Evolutionary conservation across 495 filamentous ascomycete genomes (phyloP), one percentile per base, ranked within the genome.

Genomic region (Acidiella bohemica): DNA sequence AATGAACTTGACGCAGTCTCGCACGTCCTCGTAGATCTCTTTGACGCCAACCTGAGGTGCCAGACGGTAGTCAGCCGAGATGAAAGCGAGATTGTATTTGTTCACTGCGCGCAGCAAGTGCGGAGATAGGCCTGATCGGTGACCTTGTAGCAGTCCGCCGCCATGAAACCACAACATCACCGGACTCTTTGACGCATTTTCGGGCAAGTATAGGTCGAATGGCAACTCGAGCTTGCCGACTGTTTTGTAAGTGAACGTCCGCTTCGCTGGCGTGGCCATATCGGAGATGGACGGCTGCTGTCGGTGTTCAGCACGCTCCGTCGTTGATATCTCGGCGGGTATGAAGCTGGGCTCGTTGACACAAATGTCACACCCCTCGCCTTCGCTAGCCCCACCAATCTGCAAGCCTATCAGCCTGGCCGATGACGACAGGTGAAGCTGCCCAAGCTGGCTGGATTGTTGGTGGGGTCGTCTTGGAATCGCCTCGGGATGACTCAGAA

Each of bases 141-240:
- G n/a, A 29, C 46, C 46, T 44, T 49, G 46, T 2, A 49, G 46
- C 8, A 49, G 41, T 6, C 57, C 56, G 22, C 54, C 56, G n/a
- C 54, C 56, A 39, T 59, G 56, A 13, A 59, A 54, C 47, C 51
- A 59, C n/a, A 58, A 38, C 9, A 57, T 41, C 16, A 56, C 42
- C 1, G 54, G 54, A 12, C 55, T 45, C 10, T 46, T 41, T 12
- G 29, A 21, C 19, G 29, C 30, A 18, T 40, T 12, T 1, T 35
- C 21, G 4, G 46, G 40, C 1, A 49, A 41, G 29, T 49, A 49
- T 6, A 49, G 6, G 18, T 49, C 46, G 17, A 49, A 36, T 2
- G 40, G 36, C 16, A 49, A 35, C 5, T 43, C 30, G 5, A 43
- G 21, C 2, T 16, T 16, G 25, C 28, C 35, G 14, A 39, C 30